Percentiles rank a stretch among this genome's conserved stretches.
Conservation (phyloP, 352 stramenopile species). For the Phytophthora cryptogea region DNA sequence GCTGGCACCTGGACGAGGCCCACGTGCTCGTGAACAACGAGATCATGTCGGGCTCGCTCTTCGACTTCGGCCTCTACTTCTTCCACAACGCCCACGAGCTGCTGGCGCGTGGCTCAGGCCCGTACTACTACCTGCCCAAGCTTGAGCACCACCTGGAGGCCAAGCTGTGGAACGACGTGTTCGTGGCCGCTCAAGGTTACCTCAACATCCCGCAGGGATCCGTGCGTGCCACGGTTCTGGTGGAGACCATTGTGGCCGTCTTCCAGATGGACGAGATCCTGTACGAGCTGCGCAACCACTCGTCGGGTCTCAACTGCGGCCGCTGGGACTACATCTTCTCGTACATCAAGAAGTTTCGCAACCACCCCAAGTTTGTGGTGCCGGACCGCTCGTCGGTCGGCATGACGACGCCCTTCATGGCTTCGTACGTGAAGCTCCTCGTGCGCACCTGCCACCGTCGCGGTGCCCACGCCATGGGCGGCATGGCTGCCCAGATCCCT, state of each 20-base stretch:
- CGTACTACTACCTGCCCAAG: constrained; percentile 97
- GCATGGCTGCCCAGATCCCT: constrained; percentile 97
- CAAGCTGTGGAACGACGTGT: constrained; percentile 97
- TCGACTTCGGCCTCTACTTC: constrained; percentile 97
- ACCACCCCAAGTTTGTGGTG: constrained; percentile 91
- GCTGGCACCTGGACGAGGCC: constrained; percentile 95
- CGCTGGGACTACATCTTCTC: constrained; percentile 98
- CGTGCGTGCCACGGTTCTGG: constrained; percentile 93
- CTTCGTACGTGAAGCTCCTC: constrained; percentile 94
- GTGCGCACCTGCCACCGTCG: constrained; percentile 96
- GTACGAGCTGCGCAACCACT: constrained; percentile 96
- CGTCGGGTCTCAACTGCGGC: constrained; percentile 96
- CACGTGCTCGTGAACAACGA: constrained; percentile 94
- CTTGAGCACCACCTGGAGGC: constrained; percentile 95
- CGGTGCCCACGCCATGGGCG: constrained; percentile 95
- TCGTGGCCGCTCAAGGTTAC: constrained; percentile 92
- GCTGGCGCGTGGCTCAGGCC: constrained; percentile 76
- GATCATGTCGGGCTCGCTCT: constrained; percentile 91
- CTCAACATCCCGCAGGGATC: constrained; percentile 91
- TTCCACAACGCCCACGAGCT: constrained; percentile 95
- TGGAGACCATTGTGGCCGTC: constrained; percentile 96
- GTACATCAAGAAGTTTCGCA: constrained; percentile 97
- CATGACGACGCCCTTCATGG: constrained; percentile 96
- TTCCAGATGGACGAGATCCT: constrained; percentile 98
- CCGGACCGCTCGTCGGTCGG: constrained; percentile 92